Evolutionary conservation across 2,329 filamentous ascomycete species (phyloP).

Genomic region (Colletotrichum cuscutae): DNA sequence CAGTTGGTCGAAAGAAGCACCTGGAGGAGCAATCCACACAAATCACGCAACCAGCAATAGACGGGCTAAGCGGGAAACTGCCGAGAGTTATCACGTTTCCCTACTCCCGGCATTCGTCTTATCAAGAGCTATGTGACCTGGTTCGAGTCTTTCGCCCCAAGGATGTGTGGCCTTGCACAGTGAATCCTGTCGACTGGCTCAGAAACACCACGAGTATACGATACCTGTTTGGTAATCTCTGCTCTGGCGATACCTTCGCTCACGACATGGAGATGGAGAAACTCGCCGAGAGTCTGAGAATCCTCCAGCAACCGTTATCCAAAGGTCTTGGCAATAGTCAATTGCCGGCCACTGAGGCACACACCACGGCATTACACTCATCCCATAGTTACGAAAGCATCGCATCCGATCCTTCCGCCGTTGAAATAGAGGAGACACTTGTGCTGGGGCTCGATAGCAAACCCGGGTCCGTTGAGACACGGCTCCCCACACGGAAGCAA

Average conservation of each 20-base stretch:
- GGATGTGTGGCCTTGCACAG: slow-evolving; percentile 87
- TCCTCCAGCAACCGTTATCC: slow-evolving; percentile 7
- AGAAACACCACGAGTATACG: slow-evolving; percentile 68
- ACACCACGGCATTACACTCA: not conserved
- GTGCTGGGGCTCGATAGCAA: too few species aligned
- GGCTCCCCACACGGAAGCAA: not conserved
- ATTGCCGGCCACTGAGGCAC: not conserved
- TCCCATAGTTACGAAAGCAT: not conserved
- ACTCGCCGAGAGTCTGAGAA: slow-evolving; percentile 21
- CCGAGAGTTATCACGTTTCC: slow-evolving; percentile 71
- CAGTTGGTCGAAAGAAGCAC: slow-evolving; percentile 39
- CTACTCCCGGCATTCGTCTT: slow-evolving; percentile 91
- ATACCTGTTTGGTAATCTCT: slow-evolving; percentile 77
- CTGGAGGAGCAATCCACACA: slow-evolving; percentile 7
- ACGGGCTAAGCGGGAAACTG: slow-evolving; percentile 37
- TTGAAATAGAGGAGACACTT: not conserved
- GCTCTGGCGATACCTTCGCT: slow-evolving; percentile 67
- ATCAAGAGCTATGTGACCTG: slow-evolving; percentile 79
- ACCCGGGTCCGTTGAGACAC: not conserved
- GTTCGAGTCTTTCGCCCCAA: slow-evolving; percentile 74
- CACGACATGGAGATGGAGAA: slow-evolving; percentile 72
- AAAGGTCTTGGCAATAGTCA: slow-evolving; percentile 6
- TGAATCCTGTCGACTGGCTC: slow-evolving; percentile 71
- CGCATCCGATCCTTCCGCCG: not conserved
- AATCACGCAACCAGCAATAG: slow-evolving; percentile 4